phyloP scores from a whole-genome alignment of 2,329 filamentous ascomycete species.

The Apiospora malaysiana region DNA sequence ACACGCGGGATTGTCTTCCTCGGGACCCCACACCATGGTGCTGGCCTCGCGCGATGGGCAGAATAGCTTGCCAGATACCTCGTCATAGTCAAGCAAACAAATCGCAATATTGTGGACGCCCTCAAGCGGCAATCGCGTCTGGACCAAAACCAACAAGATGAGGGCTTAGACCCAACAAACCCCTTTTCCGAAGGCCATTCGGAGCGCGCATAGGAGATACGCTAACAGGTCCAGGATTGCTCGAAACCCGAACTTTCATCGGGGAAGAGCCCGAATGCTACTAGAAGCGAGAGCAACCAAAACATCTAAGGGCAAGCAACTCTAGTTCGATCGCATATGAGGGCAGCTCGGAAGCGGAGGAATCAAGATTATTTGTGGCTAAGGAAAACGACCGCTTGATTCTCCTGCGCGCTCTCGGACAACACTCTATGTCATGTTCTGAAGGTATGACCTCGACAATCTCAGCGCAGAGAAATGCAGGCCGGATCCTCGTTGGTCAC shows the following conservation, averaged over 20 bases:
- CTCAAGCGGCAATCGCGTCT: too few species aligned
- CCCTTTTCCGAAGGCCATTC: too few species aligned
- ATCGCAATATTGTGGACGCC: too few species aligned
- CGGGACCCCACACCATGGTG: slow-evolving; percentile 45
- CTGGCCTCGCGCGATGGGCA: slow-evolving; percentile 39
- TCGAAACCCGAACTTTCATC: not conserved
- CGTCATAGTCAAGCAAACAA: slow-evolving; percentile 21
- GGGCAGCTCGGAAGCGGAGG: not conserved
- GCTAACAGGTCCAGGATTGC: not conserved
- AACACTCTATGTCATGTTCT: not conserved
- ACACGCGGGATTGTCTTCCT: slow-evolving; percentile 40
- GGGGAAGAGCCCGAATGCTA: not conserved
- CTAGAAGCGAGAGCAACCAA: not conserved
- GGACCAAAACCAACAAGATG: too few species aligned
- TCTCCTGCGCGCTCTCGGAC: not conserved
- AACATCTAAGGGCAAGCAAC: not conserved
- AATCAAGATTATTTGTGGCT: not conserved
- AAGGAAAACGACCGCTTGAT: not conserved
- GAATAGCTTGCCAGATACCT: slow-evolving; percentile 27
- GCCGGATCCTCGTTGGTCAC: not conserved
- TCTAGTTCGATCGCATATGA: not conserved
- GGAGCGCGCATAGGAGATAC: not conserved
- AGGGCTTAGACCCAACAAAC: too few species aligned
- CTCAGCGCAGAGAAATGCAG: not conserved
- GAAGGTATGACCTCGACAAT: not conserved